Evolutionary conservation across 805 yeast genomes (phyloP), one percentile per base, ranked within the genome.

Genomic region (Pichia kluyveri): DNA sequence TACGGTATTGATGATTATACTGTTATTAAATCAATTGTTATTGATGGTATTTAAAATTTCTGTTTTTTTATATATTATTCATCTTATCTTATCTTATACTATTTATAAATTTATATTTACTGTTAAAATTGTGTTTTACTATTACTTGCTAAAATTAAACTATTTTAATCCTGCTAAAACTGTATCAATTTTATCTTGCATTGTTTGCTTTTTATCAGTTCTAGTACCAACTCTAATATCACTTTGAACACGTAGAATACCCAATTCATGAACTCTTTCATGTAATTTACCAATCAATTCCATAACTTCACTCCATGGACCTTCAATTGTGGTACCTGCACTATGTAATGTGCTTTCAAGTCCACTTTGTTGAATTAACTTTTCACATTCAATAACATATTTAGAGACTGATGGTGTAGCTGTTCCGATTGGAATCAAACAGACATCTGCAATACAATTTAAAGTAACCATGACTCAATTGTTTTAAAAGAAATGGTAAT

Each of bases 221-320:
- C 95, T 79, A 4, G 96, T 85, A 8, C 96, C 96, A 37, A 87
- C 82, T 60, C 96, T 71, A 48, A 88, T 84, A 56, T 88, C 96
- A 52, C 87, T 80, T 61, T 89, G 96, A 45, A 88, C 80, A 61
- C 96, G 73, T 11, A 83, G 73, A 12, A 85, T 79, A 1, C 95
- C 95, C 54, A 76, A 70, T 5, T 72, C 71, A 59, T 88, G 96
- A 46, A 86, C 75, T 41, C 70, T 69, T 58, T 82, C 81, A 59
- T 88, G 96, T 56, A 87, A 68, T 55, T 77, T 75, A 8, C 96
- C 96, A 56, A 88, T 83, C 46, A 86, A 66, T 34, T 72, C 77
- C 79, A 81, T 83, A 1, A 89, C 96, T 47, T 84, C 89, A 58
- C 80, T 79, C 96, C 96, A 89, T n/a, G 88, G 89, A 1, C 96